Evolutionary conservation across 306 rosid species (phyloP), one percentile per base, ranked within the genome.

Genomic region (Psophocarpus tetragonolobus): DNA sequence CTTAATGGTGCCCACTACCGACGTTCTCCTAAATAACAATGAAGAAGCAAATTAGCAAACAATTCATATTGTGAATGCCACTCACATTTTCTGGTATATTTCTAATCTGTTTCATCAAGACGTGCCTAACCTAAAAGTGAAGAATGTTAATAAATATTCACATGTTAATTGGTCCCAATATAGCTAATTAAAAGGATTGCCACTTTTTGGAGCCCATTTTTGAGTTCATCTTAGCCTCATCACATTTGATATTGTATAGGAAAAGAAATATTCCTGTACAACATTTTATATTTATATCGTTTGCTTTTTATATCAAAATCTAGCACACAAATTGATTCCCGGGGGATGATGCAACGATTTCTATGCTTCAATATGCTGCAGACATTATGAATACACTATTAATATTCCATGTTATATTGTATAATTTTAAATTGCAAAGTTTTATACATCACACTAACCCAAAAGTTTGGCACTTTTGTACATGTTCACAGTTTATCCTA

Each of bases 101-200:
- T 68, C 84, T 75, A 81, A 66, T 67, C 58, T 56, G 4, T 53
- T 42, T 63, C 24, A 47, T 38, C 35, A 71, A 48, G 20, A 24
- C 23, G 3, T 61, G 62, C 30, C 39, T 50, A 66, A 17, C 26
- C 38, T 36, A 47, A 24, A 71, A 29, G 33, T 30, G 66, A 14
- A 64, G 50, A 65, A 30, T 41, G 51, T 73, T 64, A 35, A 66
- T 81, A 32, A 68, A 75, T 68, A 56, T 39, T 45, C 77, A 68
- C 67, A 68, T 81, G 83, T 38, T 79, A 35, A 79, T 58, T 58
- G 72, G 72, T 18, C 64, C 32, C 76, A 54, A 56, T 54, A 67
- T 51, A 23, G n/a, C 44, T 39, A 20, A n/a, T n/a, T n/a, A n/a
- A 17, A 14, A 4, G 67, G 39, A 21, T 33, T 50, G 12, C 66